phyloP scores from a whole-genome alignment of 345 rosid genomes.

The Rhizophora mangle region DNA sequence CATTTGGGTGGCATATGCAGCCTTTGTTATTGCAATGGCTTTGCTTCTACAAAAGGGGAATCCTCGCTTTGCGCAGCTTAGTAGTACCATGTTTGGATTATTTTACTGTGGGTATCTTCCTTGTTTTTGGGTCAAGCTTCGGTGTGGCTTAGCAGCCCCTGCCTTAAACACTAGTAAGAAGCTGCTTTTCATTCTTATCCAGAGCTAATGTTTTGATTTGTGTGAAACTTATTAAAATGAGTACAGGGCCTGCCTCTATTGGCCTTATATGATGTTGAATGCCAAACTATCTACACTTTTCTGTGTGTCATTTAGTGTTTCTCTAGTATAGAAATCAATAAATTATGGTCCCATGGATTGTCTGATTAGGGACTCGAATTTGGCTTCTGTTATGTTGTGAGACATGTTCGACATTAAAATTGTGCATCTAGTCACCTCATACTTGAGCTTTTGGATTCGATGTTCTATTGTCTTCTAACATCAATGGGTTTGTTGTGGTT shows the following conservation, averaged over 20 bases:
- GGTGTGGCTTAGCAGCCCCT: conserved; percentile 79
- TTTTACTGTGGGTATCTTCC: conserved; percentile 92
- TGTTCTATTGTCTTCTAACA: not conserved
- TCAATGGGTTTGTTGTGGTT: not conserved
- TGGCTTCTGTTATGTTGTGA: not conserved
- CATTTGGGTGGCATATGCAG: conserved; percentile 71
- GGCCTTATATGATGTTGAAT: not conserved
- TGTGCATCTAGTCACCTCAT: not conserved
- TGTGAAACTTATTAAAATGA: not conserved
- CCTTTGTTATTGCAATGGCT: conserved; percentile 73
- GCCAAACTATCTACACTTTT: not conserved
- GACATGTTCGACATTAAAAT: no score
- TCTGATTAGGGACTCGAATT: not conserved
- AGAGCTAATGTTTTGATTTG: not conserved
- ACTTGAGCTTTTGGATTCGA: not conserved
- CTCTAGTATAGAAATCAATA: not conserved
- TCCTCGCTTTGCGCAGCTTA: conserved; percentile 91
- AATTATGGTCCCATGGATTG: not conserved
- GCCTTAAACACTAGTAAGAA: conserved; percentile 74
- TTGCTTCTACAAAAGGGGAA: conserved; percentile 82
- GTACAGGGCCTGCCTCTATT: not conserved
- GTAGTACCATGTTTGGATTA: conserved; percentile 83
- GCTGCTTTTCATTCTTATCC: conserved; percentile 12
- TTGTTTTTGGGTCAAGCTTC: conserved; percentile 92
- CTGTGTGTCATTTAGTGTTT: not conserved